Conservation (phyloP, 73 alveolate species). For the Halteria grandinella region DNA sequence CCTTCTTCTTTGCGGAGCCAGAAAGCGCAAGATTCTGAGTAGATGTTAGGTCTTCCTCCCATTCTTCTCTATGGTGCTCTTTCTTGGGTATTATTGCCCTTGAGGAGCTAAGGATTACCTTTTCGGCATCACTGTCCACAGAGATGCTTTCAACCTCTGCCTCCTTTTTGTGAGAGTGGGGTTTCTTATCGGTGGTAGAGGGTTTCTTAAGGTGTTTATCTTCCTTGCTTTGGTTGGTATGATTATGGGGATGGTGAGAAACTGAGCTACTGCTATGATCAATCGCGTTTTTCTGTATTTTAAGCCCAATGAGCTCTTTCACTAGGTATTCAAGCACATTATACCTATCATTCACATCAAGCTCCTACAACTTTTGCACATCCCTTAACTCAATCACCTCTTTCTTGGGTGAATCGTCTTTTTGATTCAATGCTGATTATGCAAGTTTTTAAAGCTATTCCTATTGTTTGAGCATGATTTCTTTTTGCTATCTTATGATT, state of each 20-base stretch:
- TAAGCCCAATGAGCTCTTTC: constrained; percentile 20
- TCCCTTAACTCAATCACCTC: constrained; percentile 21
- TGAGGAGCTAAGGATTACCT: too few species aligned
- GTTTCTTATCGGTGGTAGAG: not conserved
- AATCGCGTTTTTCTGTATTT: not conserved
- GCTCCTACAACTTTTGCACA: constrained; percentile 9
- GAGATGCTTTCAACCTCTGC: constrained; percentile 27
- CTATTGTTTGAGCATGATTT: constrained; percentile 34
- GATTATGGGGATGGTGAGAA: too few species aligned
- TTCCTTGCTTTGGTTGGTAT: not conserved
- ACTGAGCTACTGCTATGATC: not conserved
- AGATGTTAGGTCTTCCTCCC: constrained; percentile 52
- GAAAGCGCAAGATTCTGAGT: constrained; percentile 17
- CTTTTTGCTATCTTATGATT: constrained; percentile 25
- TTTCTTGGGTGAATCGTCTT: not conserved
- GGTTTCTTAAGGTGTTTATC: not conserved
- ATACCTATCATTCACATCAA: constrained; percentile 12
- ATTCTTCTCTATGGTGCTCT: constrained; percentile 18
- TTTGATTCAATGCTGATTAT: too few species aligned
- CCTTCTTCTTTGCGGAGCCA: not conserved
- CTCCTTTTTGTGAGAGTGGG: not conserved
- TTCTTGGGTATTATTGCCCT: too few species aligned
- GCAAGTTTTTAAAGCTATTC: not conserved
- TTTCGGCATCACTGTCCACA: constrained; percentile 19
- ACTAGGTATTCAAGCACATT: constrained; percentile 41